Percentiles rank a stretch among this genome's conserved stretches.
Conservation (phyloP, 108 stramenopile species). For the Fragilaria crotonensis region DNA sequence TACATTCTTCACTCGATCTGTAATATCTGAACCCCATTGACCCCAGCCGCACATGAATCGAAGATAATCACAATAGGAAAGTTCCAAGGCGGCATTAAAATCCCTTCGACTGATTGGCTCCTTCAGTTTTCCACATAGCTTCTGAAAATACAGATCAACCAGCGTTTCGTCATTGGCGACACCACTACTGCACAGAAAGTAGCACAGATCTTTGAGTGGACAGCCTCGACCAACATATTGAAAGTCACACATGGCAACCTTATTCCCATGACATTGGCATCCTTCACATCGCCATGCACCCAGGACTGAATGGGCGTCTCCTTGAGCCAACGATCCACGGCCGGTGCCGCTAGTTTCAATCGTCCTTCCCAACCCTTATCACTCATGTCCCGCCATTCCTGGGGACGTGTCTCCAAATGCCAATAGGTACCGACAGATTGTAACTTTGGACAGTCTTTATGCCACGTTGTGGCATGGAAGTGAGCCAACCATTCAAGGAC, state of each 20-base stretch:
- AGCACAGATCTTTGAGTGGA: conserved; percentile 60
- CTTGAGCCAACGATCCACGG: conserved; percentile 55
- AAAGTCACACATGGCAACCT: conserved; percentile 60
- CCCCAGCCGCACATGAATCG: conserved; percentile 75
- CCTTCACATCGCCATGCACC: conserved; percentile 71
- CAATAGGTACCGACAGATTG: conserved; percentile 58
- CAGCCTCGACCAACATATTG: conserved; percentile 66
- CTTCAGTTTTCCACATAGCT: conserved; percentile 10
- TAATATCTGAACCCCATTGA: conserved; percentile 51
- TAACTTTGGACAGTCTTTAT: conserved; percentile 5
- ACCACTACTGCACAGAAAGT: conserved; percentile 49
- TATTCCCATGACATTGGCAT: conserved; percentile 49
- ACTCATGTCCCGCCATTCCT: conserved; percentile 60
- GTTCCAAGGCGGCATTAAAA: conserved; percentile 36
- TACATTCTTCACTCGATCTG: conserved; percentile 16
- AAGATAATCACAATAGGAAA: conserved; percentile 60
- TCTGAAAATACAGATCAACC: conserved; percentile 28
- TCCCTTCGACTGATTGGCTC: conserved; percentile 32
- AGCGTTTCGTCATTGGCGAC: conserved; percentile 20
- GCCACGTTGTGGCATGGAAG: conserved; percentile 65
- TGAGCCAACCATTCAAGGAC: conserved; percentile 49
- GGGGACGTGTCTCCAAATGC: conserved; percentile 69
- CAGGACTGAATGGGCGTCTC: conserved; percentile 49
- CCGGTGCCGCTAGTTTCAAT: conserved; percentile 52
- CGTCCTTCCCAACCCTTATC: conserved; percentile 57